These are phyloP conservation scores for Cryoendolithus antarcticus DNA, from an alignment of 2,329 filamentous ascomycete species.

Conservation along the genomic window DNA sequence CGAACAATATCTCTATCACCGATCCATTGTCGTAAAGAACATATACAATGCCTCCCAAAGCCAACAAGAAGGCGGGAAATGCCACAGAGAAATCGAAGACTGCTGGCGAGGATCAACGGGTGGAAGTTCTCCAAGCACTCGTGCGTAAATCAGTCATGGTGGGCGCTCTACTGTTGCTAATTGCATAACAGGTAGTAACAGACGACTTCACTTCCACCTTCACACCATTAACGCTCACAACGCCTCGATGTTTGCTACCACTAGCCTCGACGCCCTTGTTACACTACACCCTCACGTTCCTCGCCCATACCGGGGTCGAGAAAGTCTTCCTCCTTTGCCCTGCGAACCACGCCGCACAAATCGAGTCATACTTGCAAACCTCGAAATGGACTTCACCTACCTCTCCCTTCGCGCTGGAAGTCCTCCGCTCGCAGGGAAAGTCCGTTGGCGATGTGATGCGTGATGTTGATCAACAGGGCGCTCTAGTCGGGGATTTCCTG, in stretches of 20 bases:
- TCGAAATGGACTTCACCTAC: slow-evolving; percentile 65
- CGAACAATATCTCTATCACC: no score
- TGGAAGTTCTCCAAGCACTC: slow-evolving; percentile 52
- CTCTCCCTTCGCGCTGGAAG: slow-evolving; percentile 72
- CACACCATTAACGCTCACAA: slow-evolving; percentile 75
- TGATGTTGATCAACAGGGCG: slow-evolving; percentile 72
- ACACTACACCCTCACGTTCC: slow-evolving; percentile 93
- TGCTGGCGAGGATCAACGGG: slow-evolving; percentile 42
- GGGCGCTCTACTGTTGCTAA: slow-evolving; percentile 7
- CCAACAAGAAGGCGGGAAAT: slow-evolving; percentile 26
- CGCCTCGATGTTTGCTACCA: slow-evolving; percentile 84
- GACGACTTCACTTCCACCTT: slow-evolving; percentile 93
- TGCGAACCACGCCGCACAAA: slow-evolving; percentile 70
- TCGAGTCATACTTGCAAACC: slow-evolving; percentile 68
- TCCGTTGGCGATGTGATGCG: slow-evolving; percentile 91
- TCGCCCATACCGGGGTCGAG: slow-evolving; percentile 85
- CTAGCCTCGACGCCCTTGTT: slow-evolving; percentile 89
- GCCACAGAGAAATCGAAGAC: slow-evolving; percentile 25
- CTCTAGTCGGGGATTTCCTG: slow-evolving; percentile 84
- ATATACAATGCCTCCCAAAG: slow-evolving; percentile 38
- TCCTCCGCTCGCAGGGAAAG: slow-evolving; percentile 72
- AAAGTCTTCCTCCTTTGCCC: slow-evolving; percentile 80
- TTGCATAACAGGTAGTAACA: slow-evolving; percentile 56
- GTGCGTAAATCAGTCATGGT: slow-evolving; percentile 27
- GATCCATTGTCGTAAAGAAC: no score